Conservation (phyloP, 2,329 filamentous ascomycete species). For the Neocucurbitaria cava region DNA sequence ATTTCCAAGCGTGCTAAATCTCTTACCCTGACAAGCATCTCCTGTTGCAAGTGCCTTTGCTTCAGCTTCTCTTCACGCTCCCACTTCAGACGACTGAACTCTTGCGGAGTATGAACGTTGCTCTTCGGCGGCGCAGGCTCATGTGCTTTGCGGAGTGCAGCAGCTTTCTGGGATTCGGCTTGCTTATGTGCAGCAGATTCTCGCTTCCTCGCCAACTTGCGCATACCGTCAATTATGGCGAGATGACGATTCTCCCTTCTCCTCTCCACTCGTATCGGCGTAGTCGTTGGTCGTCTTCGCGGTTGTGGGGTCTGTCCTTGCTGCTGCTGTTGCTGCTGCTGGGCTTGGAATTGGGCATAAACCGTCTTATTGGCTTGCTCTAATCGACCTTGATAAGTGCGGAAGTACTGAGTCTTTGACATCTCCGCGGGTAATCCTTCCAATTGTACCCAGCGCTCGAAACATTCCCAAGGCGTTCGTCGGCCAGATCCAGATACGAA, state of each 20-base stretch:
- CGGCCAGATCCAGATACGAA: conserved; percentile 88
- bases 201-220: conserved; percentile 92
- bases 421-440: conserved; percentile 92
- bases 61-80: conserved; percentile 77
- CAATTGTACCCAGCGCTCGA: conserved; percentile 92
- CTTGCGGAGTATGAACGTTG: conserved; percentile 77
- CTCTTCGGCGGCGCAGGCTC: conserved; percentile 68
- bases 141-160: conserved; percentile 81
- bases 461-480: conserved; percentile 97
- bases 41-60: conserved; percentile 65
- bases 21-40: conserved; percentile 57
- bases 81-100: conserved; percentile 88
- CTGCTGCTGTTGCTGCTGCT: conserved; percentile 61
- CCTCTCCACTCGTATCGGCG: conserved; percentile 83
- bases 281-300: conserved; percentile 71
- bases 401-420: conserved; percentile 95
- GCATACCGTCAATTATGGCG: conserved; percentile 90
- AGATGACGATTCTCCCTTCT: conserved; percentile 86
- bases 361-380: conserved; percentile 68
- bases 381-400: conserved; percentile 69
- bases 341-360: conserved; percentile 63
- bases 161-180: conserved; percentile 73
- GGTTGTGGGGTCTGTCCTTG: conserved; percentile 60
- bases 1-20: background rate
- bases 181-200: conserved; percentile 87